Evolutionary conservation across 129 eudicot species (phyloP).

Genomic region (Tagetes patula): DNA sequence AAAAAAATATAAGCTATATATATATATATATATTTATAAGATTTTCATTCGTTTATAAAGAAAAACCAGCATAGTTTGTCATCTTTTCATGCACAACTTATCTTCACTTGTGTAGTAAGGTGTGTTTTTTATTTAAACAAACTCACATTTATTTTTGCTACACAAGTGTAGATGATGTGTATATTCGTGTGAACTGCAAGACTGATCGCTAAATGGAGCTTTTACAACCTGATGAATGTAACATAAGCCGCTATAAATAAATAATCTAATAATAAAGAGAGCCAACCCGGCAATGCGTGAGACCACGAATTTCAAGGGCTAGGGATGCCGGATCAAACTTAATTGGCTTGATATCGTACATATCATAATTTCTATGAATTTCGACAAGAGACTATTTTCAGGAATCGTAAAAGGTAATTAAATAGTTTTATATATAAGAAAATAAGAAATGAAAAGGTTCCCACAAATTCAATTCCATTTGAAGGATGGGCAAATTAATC

Average conservation of each 20-base stretch:
- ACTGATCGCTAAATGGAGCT: no score
- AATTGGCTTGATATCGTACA: no score
- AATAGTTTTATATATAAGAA: background rate
- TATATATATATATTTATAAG: background rate
- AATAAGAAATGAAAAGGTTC: background rate
- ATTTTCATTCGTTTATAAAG: background rate
- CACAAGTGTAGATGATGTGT: no score
- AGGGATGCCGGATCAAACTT: no score
- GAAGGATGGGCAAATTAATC: conserved; percentile 35
- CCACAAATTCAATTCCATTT: conserved; percentile 29
- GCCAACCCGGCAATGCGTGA: no score
- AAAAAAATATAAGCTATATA: no score
- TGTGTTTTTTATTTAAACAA: background rate
- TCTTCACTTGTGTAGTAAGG: background rate
- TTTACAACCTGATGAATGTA: background rate
- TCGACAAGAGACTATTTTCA: no score
- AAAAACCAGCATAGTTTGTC: background rate
- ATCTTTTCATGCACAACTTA: background rate
- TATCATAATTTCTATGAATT: no score
- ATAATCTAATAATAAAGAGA: background rate
- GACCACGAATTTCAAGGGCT: no score
- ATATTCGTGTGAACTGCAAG: no score
- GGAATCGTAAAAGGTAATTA: no score
- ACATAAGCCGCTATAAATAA: no score
- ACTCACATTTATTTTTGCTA: background rate